A percentile compares a stretch with the other conserved stretches of the same genome.
Conservation (phyloP, 345 rosid species). For the Moringa oleifera region DNA sequence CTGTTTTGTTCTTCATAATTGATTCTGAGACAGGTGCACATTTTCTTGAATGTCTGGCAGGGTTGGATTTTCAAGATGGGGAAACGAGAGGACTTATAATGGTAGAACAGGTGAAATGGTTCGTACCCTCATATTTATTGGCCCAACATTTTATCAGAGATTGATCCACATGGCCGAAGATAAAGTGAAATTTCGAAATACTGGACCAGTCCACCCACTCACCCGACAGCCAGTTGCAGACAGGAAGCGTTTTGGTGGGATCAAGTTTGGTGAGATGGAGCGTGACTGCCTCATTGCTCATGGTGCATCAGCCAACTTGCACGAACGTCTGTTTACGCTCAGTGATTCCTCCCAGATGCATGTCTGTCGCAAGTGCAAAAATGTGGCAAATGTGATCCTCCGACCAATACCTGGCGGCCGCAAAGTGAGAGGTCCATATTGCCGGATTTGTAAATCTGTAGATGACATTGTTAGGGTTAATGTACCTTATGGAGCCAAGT, state of each 20-base stretch:
- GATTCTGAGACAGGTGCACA: background rate
- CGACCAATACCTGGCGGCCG: conserved; percentile 45
- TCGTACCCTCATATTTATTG: conserved; percentile 67
- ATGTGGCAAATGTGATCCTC: conserved; percentile 62
- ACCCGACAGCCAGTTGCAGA: conserved; percentile 89
- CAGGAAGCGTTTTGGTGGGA: conserved; percentile 78
- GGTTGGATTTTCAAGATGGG: conserved; percentile 88
- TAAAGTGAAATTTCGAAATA: conserved; percentile 86
- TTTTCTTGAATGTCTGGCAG: conserved; percentile 30
- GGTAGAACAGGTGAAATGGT: conserved; percentile 82
- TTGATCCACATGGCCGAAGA: conserved; percentile 89
- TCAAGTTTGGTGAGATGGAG: conserved; percentile 93
- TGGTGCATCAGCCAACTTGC: conserved; percentile 74
- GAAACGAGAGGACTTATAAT: conserved; percentile 70
- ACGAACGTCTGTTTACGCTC: conserved; percentile 74
- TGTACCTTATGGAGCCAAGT: conserved; percentile 82
- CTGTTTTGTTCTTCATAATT: background rate
- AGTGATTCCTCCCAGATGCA: conserved; percentile 81
- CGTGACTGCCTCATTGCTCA: conserved; percentile 88
- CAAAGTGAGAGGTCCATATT: conserved; percentile 79
- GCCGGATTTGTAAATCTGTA: conserved; percentile 47
- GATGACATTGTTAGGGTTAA: conserved; percentile 61
- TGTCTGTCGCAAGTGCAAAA: conserved; percentile 58
- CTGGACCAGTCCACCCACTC: conserved; percentile 92
- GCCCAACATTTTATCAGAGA: conserved; percentile 86